These are phyloP conservation scores for Phytophthora syringae DNA, from an alignment of 352 stramenopile species.

Conservation along the genomic window DNA sequence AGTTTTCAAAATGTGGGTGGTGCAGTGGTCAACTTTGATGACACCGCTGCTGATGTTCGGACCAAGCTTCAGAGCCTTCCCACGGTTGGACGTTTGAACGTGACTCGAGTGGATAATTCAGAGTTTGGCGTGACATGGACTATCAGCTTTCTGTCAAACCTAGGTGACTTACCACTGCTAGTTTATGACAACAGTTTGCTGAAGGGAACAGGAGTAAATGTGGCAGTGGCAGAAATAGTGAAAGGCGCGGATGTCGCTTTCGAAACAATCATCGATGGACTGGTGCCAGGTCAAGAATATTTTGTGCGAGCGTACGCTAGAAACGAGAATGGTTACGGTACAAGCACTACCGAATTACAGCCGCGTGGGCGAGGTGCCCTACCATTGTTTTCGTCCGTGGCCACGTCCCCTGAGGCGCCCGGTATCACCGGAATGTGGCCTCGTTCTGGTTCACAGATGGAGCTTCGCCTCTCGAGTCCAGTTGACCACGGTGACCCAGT, in stretches of 20 bases:
- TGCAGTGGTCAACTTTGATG: conserved; percentile 70
- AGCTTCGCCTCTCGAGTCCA: conserved; percentile 39
- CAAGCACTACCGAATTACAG: conserved; percentile 66
- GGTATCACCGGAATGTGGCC: conserved; percentile 52
- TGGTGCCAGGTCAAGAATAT: conserved; percentile 54
- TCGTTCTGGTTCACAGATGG: conserved; percentile 64
- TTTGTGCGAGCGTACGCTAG: conserved; percentile 69
- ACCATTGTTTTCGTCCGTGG: conserved; percentile 49
- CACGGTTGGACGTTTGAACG: conserved; percentile 67
- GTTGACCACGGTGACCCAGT: conserved; percentile 40
- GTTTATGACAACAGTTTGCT: conserved; percentile 35
- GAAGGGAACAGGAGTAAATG: conserved; percentile 46
- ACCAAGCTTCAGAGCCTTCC: conserved; percentile 76
- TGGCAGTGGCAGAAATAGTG: conserved; percentile 56
- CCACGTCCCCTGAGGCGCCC: conserved; percentile 42
- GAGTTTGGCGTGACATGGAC: conserved; percentile 68
- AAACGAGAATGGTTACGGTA: conserved; percentile 74
- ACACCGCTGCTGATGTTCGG: conserved; percentile 73
- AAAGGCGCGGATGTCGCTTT: conserved; percentile 70
- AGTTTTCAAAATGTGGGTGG: conserved; percentile 70
- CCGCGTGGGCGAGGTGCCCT: conserved; percentile 59
- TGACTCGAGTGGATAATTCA: conserved; percentile 51
- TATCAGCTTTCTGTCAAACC: conserved; percentile 76
- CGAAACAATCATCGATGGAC: conserved; percentile 63
- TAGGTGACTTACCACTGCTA: conserved; percentile 69